Conservation (phyloP, 2,329 filamentous ascomycete species). For the Sphaceloma murrayae region DNA sequence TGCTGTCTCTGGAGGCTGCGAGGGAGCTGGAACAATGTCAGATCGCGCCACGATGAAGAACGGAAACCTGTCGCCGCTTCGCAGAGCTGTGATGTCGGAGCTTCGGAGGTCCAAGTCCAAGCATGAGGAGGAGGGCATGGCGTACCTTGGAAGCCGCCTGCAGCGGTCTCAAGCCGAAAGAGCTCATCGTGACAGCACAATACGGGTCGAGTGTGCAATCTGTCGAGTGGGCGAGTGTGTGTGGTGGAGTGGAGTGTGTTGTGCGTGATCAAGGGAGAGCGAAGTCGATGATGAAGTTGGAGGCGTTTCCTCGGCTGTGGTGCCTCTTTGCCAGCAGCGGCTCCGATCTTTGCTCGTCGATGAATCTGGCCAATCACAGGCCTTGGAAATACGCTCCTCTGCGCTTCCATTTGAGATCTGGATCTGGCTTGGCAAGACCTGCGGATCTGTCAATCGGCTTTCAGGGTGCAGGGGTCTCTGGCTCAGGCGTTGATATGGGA, state of each 20-base stretch:
- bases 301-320: conserved; percentile 7
- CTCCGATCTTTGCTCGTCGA: conserved; percentile 1
- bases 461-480: no score
- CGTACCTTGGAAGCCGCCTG: conserved; percentile 25
- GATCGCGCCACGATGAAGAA: not conserved
- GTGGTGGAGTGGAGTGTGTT: not conserved
- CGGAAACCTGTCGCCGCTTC: not conserved
- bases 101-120: not conserved
- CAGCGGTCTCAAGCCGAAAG: conserved; percentile 29
- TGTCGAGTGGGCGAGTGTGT: not conserved
- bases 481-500: no score
- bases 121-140: conserved; percentile 17
- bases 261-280: not conserved
- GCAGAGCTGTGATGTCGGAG: conserved; percentile 20
- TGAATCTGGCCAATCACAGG: conserved; percentile 9
- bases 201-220: not conserved
- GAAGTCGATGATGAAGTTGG: conserved; percentile 16
- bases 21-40: conserved; percentile 17
- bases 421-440: conserved; percentile 8
- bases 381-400: no score
- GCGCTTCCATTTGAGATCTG: conserved; percentile 6
- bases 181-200: conserved; percentile 26
- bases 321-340: no score
- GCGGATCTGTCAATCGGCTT: conserved; percentile 13
- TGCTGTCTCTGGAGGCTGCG: conserved; percentile 34